Percentiles rank a stretch among this genome's conserved stretches.
Evolutionary conservation across 257 asterid genomes (phyloP).

Genomic region (Primulina eburnea): DNA sequence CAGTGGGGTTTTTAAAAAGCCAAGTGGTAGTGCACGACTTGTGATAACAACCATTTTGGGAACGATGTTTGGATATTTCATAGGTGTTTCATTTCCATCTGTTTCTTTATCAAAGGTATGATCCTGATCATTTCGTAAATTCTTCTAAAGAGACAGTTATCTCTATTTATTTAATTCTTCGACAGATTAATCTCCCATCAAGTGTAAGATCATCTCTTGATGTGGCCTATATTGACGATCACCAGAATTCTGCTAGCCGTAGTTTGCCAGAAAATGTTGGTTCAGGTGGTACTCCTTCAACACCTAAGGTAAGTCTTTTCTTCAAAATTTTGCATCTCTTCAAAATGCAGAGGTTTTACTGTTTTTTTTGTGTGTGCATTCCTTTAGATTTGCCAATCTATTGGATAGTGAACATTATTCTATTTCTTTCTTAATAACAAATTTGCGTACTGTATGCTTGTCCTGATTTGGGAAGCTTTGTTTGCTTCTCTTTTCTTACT

Average conservation of each 20-base stretch:
- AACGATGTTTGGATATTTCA: conserved; percentile 83
- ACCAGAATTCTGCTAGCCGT: conserved; percentile 36
- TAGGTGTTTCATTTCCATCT: conserved; percentile 93
- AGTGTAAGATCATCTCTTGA: conserved; percentile 66
- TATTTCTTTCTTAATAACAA: neutral
- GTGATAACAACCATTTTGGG: conserved; percentile 80
- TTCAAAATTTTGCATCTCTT: conserved; percentile 14
- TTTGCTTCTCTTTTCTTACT: neutral
- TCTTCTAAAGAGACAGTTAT: conserved; percentile 5
- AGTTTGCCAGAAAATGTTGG: conserved; percentile 93
- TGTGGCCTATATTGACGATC: conserved; percentile 51
- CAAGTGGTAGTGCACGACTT: conserved; percentile 72
- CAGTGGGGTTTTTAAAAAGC: conserved; percentile 77
- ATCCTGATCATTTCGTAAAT: conserved; percentile 11
- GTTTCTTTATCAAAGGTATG: conserved; percentile 76
- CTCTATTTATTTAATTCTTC: conserved; percentile 3
- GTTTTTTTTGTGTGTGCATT: neutral
- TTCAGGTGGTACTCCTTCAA: conserved; percentile 73
- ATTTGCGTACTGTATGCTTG: neutral
- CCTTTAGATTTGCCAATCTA: neutral
- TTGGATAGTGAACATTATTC: neutral
- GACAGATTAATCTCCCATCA: conserved; percentile 85
- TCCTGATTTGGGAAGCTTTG: conserved; percentile 2
- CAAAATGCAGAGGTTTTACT: conserved; percentile 2
- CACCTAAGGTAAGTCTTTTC: conserved; percentile 71